Base-by-base conservation (phyloP, 371 early-diverging fungal species). In the Mucor piriformis region DNA sequence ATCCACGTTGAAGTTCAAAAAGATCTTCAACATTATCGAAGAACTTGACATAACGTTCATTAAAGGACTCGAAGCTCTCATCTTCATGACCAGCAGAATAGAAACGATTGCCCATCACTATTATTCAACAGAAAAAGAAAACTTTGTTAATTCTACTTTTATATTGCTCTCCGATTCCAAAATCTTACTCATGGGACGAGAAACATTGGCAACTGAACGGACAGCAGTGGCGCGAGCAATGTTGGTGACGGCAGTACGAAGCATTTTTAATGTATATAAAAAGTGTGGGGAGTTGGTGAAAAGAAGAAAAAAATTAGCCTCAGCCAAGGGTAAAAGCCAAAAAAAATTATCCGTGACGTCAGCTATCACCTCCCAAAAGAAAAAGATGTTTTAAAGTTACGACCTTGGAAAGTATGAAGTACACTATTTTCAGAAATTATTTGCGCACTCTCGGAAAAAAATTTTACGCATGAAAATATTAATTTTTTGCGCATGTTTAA, bases 1-100 rank as follows among this genome's bases (percentile, higher is more conserved):
- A 84, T 43, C 96, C 95, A 66, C 96, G 89, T 83, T 95, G 94
- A 44, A 97, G 85, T 82, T 97, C 98, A 71, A 95, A 96, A 64
- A 92, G 86, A 80, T 97, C 96, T 59, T 94, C 93, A 55, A 89
- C 91, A 65, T 84, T 85, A 60, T 91, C 88, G 74, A 97, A 97
- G 83, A 91, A 92, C 76, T 86, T 86, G 68, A 89, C 86, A 59
- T 90, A 92, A 57, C 92, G 88, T 62, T 82, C 85, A 27, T 85
- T 89, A 74, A 88, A 90, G 46, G 87, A 83, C 70, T 92, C 93
- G 66, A 83, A 92, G 52, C 90, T 82, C 69, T 90, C 90, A 56
- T 89, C 89, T 59, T 83, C 81, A 70, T 87, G 88, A 50, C 77
- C 86, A 42, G 86, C 76, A 53, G 90, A 91, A 64, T 83, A 87